Evolutionary conservation across 768 basidiomycete genomes (phyloP).

Genomic region (Amanita polypyramis): DNA sequence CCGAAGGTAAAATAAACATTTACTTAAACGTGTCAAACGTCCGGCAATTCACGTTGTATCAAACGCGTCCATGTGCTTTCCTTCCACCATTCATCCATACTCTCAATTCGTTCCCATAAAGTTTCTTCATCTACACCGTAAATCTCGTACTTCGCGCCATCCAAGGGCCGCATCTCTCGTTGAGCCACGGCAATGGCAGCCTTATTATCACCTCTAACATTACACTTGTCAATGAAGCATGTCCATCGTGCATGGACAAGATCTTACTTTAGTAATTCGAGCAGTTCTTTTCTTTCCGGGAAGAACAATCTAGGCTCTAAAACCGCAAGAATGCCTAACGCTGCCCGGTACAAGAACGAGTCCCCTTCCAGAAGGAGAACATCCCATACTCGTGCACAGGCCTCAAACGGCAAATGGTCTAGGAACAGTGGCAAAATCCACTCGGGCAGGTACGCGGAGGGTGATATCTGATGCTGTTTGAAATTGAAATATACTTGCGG

Average conservation of each 20-base stretch:
- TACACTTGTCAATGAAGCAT: background rate
- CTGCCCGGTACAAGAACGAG: slow-evolving; percentile 77
- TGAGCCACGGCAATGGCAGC: slow-evolving; percentile 76
- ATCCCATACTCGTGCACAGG: slow-evolving; percentile 85
- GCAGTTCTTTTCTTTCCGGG: slow-evolving; percentile 68
- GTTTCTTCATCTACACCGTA: slow-evolving; percentile 81
- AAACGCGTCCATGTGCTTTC: slow-evolving; percentile 83
- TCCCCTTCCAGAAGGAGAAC: slow-evolving; percentile 83
- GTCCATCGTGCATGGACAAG: slow-evolving; percentile 1
- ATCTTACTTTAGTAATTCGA: slow-evolving; percentile 66
- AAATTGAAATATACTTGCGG: slow-evolving; percentile 83
- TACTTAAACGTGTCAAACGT: slow-evolving; percentile 26
- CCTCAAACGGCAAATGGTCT: slow-evolving; percentile 84
- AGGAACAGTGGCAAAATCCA: slow-evolving; percentile 80
- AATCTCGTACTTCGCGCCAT: slow-evolving; percentile 76
- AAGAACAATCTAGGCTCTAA: slow-evolving; percentile 84
- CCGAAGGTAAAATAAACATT: background rate
- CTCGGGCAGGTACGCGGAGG: slow-evolving; percentile 68
- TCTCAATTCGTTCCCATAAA: slow-evolving; percentile 73
- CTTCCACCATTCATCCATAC: slow-evolving; percentile 89
- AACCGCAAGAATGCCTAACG: slow-evolving; percentile 74
- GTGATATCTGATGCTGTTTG: slow-evolving; percentile 87
- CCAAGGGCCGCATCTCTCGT: slow-evolving; percentile 49
- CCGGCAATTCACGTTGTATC: slow-evolving; percentile 79
- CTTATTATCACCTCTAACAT: slow-evolving; percentile 63